These are phyloP conservation scores for Pseudogymnoascus verrucosus DNA, from an alignment of 2,329 filamentous ascomycete species.

Conservation along the genomic window DNA sequence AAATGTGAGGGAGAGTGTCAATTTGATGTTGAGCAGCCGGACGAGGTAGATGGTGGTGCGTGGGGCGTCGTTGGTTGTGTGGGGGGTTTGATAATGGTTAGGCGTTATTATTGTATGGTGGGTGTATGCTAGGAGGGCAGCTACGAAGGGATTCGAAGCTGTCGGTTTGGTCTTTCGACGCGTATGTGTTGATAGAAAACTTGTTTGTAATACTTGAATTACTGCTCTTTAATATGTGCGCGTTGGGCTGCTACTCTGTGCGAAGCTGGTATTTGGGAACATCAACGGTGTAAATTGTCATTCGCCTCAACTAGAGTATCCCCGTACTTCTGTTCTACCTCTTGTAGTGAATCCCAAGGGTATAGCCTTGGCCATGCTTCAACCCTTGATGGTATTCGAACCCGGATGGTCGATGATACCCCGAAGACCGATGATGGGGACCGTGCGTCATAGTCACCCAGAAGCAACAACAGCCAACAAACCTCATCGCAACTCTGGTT, in stretches of 20 bases:
- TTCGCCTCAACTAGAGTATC: background rate
- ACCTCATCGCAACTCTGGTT: background rate
- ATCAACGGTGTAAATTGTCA: no score
- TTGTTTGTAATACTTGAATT: conserved; percentile 1
- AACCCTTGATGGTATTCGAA: background rate
- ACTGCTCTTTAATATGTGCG: background rate
- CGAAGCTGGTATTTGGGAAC: background rate
- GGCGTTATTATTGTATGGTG: background rate
- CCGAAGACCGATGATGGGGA: background rate
- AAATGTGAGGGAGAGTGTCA: conserved; percentile 56
- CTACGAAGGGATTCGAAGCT: background rate
- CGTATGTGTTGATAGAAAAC: background rate
- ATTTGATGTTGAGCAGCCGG: conserved; percentile 40
- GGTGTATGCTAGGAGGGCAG: background rate
- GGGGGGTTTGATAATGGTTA: background rate
- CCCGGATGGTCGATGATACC: background rate
- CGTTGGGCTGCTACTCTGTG: background rate
- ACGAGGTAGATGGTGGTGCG: conserved; percentile 13
- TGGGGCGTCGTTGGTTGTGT: background rate
- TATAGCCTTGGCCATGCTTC: background rate
- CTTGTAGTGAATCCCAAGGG: background rate
- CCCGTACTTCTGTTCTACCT: background rate
- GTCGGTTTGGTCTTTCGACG: background rate
- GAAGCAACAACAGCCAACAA: background rate
- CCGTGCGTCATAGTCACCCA: background rate